Evolutionary conservation across 441 rosid species (phyloP).

Genomic region (Populus tomentosa): DNA sequence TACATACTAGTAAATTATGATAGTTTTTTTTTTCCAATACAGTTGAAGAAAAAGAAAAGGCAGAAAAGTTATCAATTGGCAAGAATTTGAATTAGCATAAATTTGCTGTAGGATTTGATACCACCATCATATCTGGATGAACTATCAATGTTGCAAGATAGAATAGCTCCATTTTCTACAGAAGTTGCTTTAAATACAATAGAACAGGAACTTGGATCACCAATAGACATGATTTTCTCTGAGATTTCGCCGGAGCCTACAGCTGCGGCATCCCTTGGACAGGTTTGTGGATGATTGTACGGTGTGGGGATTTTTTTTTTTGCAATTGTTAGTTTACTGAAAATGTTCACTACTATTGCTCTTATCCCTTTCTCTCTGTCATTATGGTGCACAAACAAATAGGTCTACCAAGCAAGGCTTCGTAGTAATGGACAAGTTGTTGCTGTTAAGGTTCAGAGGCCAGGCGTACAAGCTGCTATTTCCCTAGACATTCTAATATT

Average conservation of each 20-base stretch:
- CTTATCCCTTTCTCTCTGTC: neutral
- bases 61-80: neutral
- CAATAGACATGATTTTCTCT: constrained; percentile 62
- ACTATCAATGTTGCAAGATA: constrained; percentile 83
- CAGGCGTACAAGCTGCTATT: constrained; percentile 94
- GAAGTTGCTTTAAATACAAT: constrained; percentile 70
- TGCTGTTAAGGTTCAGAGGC: constrained; percentile 93
- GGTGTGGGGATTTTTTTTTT: constrained; percentile 3
- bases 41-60: neutral
- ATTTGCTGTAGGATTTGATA: constrained; percentile 62
- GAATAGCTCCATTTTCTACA: constrained; percentile 80
- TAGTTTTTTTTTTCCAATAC: neutral
- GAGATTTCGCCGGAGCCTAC: constrained; percentile 91
- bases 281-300: constrained; percentile 37
- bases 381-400: neutral
- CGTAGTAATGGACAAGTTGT: constrained; percentile 53
- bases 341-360: neutral
- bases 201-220: constrained; percentile 72
- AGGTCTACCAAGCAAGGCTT: constrained; percentile 96
- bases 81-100: neutral
- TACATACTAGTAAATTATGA: neutral
- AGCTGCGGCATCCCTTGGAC: constrained; percentile 97
- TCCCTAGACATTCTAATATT: constrained; percentile 81
- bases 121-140: constrained; percentile 85
- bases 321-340: neutral